Evolutionary conservation across 2,329 filamentous ascomycete genomes (phyloP).

Genomic region (Scolecobasidium constrictum): DNA sequence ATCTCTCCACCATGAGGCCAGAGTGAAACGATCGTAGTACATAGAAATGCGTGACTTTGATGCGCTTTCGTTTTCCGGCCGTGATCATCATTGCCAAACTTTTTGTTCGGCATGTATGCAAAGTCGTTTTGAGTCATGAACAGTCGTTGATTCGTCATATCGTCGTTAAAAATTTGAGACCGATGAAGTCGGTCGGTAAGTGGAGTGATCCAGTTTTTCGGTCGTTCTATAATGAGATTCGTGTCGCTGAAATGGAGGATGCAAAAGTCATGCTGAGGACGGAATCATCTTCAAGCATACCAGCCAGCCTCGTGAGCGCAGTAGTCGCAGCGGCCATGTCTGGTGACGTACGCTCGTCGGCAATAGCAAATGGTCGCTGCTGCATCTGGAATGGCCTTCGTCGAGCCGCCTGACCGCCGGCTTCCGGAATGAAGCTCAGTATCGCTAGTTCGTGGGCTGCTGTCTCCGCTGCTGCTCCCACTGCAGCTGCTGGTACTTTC

Average conservation of each 20-base stretch:
- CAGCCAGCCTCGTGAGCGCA: conserved; percentile 7
- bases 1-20: no score
- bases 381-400: conserved; percentile 6
- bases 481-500: conserved; percentile 32
- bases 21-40: no score
- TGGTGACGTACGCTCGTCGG: conserved; percentile 10
- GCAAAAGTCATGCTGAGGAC: neutral
- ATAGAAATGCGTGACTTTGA: no score
- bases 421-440: conserved; percentile 27
- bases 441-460: conserved; percentile 40
- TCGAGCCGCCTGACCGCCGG: conserved; percentile 5
- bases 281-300: conserved; percentile 3
- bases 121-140: no score
- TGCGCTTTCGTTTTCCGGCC: no score
- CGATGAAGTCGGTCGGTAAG: no score
- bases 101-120: no score
- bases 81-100: no score
- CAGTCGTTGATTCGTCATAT: no score
- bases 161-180: no score
- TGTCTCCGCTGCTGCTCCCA: conserved; percentile 36
- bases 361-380: conserved; percentile 18
- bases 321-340: conserved; percentile 7
- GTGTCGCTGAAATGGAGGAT: neutral
- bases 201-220: neutral
- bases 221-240: neutral